These are phyloP conservation scores for Cyberlindnera mrakii DNA, from an alignment of 805 yeast genomes.

Conservation along the genomic window DNA sequence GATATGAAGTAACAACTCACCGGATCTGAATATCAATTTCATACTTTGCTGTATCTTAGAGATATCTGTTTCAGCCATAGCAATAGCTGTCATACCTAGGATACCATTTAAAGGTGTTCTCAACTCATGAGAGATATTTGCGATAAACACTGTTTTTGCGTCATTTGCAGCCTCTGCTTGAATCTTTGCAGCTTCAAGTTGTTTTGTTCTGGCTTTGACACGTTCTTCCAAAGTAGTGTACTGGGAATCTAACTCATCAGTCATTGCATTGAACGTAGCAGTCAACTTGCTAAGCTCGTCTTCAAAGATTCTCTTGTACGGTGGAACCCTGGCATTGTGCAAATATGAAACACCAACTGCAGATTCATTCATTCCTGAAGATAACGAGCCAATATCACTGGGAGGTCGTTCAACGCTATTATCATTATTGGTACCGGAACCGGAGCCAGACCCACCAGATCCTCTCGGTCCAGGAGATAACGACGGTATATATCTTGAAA, in stretches of 20 bases:
- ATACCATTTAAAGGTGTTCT: constrained; percentile 96
- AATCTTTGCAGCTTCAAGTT: constrained; percentile 79
- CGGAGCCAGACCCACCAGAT: background rate
- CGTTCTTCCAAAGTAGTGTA: constrained; percentile 83
- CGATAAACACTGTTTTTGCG: constrained; percentile 90
- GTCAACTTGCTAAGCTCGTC: constrained; percentile 89
- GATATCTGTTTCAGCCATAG: constrained; percentile 78
- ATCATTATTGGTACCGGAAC: background rate
- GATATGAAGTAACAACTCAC: constrained; percentile 83
- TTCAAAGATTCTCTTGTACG: constrained; percentile 44
- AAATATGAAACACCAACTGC: constrained; percentile 24
- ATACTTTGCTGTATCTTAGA: constrained; percentile 65
- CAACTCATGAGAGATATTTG: constrained; percentile 89
- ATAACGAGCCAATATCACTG: constrained; percentile 14
- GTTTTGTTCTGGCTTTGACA: constrained; percentile 79
- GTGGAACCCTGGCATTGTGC: constrained; percentile 38
- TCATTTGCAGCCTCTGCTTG: constrained; percentile 95
- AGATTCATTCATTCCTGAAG: constrained; percentile 1
- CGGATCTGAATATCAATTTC: constrained; percentile 81
- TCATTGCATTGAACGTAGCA: constrained; percentile 87
- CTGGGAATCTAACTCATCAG: constrained; percentile 79
- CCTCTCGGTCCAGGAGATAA: constrained; percentile 1
- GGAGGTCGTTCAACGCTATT: background rate
- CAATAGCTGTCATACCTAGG: constrained; percentile 89
- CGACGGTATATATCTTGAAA: background rate